phyloP scores from a whole-genome alignment of 306 rosid genomes.

The Quercus mongolica region DNA sequence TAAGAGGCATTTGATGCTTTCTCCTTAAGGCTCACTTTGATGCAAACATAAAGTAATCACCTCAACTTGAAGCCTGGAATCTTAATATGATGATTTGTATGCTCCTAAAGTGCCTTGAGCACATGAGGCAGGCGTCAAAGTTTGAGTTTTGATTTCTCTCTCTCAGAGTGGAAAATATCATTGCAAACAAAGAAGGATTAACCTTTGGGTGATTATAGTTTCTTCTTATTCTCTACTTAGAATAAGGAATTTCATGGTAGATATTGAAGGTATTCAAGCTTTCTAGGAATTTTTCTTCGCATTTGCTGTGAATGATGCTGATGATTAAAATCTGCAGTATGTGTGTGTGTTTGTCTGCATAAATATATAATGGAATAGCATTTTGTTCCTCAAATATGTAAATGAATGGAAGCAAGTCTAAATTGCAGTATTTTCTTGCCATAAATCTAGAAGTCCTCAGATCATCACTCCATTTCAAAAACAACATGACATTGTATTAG shows the following conservation, averaged over 20 bases:
- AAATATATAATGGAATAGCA: not conserved
- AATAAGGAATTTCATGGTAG: not conserved
- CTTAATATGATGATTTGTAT: not conserved
- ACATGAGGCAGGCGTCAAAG: not conserved
- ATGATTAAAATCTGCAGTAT: not conserved
- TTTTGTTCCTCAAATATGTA: not conserved
- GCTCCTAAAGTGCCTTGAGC: not conserved
- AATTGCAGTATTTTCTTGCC: conserved; percentile 12
- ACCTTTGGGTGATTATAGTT: not conserved
- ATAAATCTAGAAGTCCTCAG: conserved; percentile 3
- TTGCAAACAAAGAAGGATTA: not conserved
- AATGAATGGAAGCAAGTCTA: not conserved
- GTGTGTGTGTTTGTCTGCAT: not conserved
- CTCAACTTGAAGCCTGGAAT: not conserved
- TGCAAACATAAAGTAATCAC: not conserved
- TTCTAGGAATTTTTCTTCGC: not conserved
- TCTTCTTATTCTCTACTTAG: conserved; percentile 10
- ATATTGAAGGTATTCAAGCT: conserved; percentile 1
- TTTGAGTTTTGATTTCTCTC: not conserved
- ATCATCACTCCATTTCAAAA: not conserved
- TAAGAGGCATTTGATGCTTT: not conserved
- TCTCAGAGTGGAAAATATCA: not conserved
- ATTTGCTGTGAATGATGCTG: not conserved
- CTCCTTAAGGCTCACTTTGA: not conserved
- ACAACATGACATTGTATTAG: not conserved